Evolutionary conservation across 2,329 filamentous ascomycete genomes (phyloP).

Genomic region (Emericellopsis atlantica): DNA sequence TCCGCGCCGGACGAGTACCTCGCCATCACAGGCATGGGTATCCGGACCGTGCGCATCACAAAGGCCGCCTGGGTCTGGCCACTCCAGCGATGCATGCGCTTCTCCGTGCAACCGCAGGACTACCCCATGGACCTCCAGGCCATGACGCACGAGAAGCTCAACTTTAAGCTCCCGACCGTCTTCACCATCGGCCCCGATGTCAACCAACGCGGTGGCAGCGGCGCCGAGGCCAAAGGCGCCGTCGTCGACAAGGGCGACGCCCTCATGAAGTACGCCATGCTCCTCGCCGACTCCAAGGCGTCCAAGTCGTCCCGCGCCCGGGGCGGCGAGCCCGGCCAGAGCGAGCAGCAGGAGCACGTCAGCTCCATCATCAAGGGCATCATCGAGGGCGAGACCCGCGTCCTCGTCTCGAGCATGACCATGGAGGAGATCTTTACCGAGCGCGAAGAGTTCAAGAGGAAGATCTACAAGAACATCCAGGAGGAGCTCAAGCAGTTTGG

Average conservation of each 20-base stretch:
- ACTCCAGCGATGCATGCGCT: constrained; percentile 52
- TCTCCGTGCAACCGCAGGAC: constrained; percentile 63
- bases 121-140: constrained; percentile 74
- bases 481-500: constrained; percentile 72
- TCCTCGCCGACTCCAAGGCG: constrained; percentile 58
- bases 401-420: constrained; percentile 78
- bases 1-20: constrained; percentile 74
- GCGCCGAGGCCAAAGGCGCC: constrained; percentile 7
- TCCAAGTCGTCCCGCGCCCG: neutral
- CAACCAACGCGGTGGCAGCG: constrained; percentile 34
- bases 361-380: constrained; percentile 82
- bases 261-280: constrained; percentile 70
- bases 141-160: constrained; percentile 82
- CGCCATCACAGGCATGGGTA: constrained; percentile 69
- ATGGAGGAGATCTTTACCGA: constrained; percentile 84
- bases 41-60: constrained; percentile 62
- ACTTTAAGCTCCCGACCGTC: constrained; percentile 70
- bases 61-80: constrained; percentile 66
- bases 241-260: constrained; percentile 39
- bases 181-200: constrained; percentile 79
- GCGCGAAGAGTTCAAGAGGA: constrained; percentile 63
- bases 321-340: constrained; percentile 10
- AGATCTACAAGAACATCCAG: constrained; percentile 65
- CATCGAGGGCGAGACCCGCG: constrained; percentile 77
- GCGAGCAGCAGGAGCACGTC: constrained; percentile 44